Evolutionary conservation across 352 stramenopile genomes (phyloP), one percentile per base, ranked within the genome.

Genomic region (Pythium dissotocum): DNA sequence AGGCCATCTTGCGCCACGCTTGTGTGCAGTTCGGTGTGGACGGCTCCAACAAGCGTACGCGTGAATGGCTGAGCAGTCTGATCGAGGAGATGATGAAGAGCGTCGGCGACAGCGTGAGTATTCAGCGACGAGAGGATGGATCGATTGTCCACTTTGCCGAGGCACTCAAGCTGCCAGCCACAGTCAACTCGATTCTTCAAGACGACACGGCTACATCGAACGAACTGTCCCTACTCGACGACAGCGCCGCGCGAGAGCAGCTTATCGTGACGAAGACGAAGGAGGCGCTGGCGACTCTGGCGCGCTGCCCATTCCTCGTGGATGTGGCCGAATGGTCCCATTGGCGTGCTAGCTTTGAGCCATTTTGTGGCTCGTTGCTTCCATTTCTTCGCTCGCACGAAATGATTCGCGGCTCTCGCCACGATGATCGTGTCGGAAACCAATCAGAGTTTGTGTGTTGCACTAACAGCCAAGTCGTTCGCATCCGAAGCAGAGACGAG

Each of bases 361-460:
- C 77, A 1, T 73, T 79, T 38, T 90, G 83, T 76, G 85, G 83
- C 52, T 53, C 82, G 4, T 67, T 93, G 73, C 80, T 75, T 64
- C 70, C 62, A 44, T 93, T 93, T 81, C 74, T 93, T 76, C 74
- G 79, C 61, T 73, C 83, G 83, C 80, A 93, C 89, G 85, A 93
- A 73, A 87, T 90, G 82, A 90, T 91, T 77, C 56, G 55, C 12
- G 36, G 21, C 21, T 1, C 12, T 33, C 82, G 58, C 32, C 78
- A 16, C 26, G 69, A 75, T 88, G 85, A 93, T 90, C 83, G 90
- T 90, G 85, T 42, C 16, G 9, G 18, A 53, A 28, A 72, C 68
- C 62, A 70, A 65, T 61, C 58, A 57, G 67, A 69, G 32, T 69
- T 90, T 78, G 72, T 93, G 51, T 87, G 71, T 65, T 89, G 80